Conservation (phyloP, 192 early-diverging fungal genomes). For the Funneliformis geosporum region DNA sequence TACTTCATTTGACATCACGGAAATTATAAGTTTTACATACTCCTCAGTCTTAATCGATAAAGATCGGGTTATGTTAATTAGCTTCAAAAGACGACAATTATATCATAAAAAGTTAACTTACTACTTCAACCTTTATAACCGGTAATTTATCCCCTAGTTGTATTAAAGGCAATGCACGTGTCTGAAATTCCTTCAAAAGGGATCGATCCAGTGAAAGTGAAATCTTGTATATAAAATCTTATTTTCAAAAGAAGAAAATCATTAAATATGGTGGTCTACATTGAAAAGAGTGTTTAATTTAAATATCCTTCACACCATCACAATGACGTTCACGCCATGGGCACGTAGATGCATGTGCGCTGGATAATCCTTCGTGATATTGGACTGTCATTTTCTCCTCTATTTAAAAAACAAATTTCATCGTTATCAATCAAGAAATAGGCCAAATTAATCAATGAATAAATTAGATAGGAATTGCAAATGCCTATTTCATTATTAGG, state of each 20-base stretch:
- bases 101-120: not conserved
- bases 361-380: slow-evolving; percentile 3
- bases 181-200: slow-evolving; percentile 9
- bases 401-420: not conserved
- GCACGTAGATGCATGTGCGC: slow-evolving; percentile 6
- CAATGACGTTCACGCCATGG: slow-evolving; percentile 26
- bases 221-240: slow-evolving; percentile 26
- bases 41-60: slow-evolving; percentile 23
- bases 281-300: not conserved
- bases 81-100: not conserved
- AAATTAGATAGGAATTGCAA: not conserved
- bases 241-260: not conserved
- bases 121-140: slow-evolving; percentile 18
- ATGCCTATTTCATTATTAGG: not conserved
- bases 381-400: slow-evolving; percentile 2
- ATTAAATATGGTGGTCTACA: not conserved
- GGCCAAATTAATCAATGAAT: not conserved
- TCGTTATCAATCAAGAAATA: too few species aligned
- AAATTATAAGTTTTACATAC: slow-evolving; percentile 8
- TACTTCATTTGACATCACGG: not conserved
- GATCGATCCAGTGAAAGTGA: not conserved
- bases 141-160: slow-evolving; percentile 19
- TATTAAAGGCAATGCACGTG: not conserved
- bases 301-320: not conserved
- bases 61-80: not conserved